Conservation (phyloP, 805 yeast genomes). For the Saccharomycopsis oosterbeekiorum region DNA sequence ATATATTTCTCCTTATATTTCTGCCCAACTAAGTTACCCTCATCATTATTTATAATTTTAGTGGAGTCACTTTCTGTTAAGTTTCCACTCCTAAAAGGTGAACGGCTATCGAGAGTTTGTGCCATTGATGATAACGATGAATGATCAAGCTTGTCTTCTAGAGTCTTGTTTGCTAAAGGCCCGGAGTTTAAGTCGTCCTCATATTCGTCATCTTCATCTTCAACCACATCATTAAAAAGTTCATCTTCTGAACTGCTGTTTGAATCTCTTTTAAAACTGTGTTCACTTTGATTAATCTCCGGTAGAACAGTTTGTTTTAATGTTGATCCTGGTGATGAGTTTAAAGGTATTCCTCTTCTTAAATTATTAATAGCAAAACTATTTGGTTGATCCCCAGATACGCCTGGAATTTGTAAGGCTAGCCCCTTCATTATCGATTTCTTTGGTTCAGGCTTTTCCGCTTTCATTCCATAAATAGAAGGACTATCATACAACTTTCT, state of each 20-base stretch:
- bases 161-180: neutral
- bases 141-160: neutral
- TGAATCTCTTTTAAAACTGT: neutral
- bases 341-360: neutral
- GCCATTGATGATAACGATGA: neutral
- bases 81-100: neutral
- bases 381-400: neutral
- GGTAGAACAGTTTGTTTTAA: neutral
- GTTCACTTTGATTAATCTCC: neutral
- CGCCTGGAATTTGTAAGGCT: neutral
- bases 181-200: neutral
- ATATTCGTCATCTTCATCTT: neutral
- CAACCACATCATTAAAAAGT: constrained; percentile 6
- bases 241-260: constrained; percentile 3
- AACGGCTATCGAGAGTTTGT: neutral
- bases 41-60: neutral
- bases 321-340: neutral
- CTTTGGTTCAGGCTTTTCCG: neutral
- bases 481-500: constrained; percentile 3
- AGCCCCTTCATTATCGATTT: neutral
- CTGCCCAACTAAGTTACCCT: neutral
- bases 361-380: neutral
- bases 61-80: neutral
- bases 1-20: neutral
- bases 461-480: neutral